A percentile compares a stretch with the other conserved stretches of the same genome.
phyloP scores from a whole-genome alignment of 768 basidiomycete species.

The Tricholoma furcatifolium region DNA sequence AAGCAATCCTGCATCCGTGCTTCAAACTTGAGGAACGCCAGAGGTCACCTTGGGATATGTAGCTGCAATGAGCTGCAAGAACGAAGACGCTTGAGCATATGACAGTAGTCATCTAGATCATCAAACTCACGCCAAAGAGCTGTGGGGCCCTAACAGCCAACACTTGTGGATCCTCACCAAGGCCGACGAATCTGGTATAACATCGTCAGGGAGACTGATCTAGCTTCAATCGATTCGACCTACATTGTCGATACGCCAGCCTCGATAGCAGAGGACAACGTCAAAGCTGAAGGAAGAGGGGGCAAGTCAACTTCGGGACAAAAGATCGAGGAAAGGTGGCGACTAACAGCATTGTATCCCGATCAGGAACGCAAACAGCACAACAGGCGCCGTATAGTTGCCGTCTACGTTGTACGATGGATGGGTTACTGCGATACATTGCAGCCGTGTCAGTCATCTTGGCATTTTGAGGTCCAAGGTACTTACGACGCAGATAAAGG shows the following conservation, averaged over 20 bases:
- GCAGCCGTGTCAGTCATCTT: background rate
- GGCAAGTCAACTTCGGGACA: slow-evolving; percentile 2
- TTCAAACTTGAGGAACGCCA: slow-evolving; percentile 41
- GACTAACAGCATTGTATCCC: slow-evolving; percentile 68
- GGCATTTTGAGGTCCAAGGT: too few relatives aligned
- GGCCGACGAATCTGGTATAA: slow-evolving; percentile 68
- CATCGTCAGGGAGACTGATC: background rate
- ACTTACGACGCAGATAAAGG: slow-evolving; percentile 69
- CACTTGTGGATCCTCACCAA: slow-evolving; percentile 82
- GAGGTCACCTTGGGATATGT: slow-evolving; percentile 70
- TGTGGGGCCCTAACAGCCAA: slow-evolving; percentile 70
- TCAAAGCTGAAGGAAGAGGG: slow-evolving; percentile 45
- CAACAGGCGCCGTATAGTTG: slow-evolving; percentile 74
- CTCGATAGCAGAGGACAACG: slow-evolving; percentile 72
- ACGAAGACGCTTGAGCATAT: background rate
- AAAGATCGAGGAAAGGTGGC: background rate
- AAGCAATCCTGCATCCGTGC: background rate
- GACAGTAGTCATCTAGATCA: background rate
- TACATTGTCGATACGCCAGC: slow-evolving; percentile 88
- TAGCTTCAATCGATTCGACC: slow-evolving; percentile 15
- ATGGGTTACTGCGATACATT: slow-evolving; percentile 50
- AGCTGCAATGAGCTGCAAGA: slow-evolving; percentile 55
- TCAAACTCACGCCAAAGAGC: slow-evolving; percentile 54
- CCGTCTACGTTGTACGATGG: slow-evolving; percentile 74
- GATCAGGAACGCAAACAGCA: slow-evolving; percentile 81